phyloP scores from a whole-genome alignment of 495 filamentous ascomycete genomes.

The Aspergillus indologenus region DNA sequence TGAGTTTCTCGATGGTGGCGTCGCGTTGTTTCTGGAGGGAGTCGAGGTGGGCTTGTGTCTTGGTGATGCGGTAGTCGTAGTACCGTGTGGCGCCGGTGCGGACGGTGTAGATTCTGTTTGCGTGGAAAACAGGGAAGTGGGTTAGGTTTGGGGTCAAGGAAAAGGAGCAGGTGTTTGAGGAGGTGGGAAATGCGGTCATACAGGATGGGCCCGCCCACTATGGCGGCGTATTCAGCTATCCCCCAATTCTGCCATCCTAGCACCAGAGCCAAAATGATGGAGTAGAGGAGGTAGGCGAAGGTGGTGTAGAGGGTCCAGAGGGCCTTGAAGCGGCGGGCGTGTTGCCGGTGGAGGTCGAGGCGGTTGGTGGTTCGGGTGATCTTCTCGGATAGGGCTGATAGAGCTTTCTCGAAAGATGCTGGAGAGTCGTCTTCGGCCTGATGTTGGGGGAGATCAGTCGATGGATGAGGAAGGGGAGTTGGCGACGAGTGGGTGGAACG shows the following conservation, averaged over 20 bases:
- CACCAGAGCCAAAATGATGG: constrained; percentile 74
- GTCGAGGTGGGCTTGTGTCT: constrained; percentile 64
- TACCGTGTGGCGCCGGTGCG: constrained; percentile 59
- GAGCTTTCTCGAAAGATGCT: constrained; percentile 86
- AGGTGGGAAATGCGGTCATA: constrained; percentile 46
- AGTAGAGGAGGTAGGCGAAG: constrained; percentile 84
- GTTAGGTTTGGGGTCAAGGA: not conserved
- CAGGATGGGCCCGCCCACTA: constrained; percentile 77
- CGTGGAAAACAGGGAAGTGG: too few relatives aligned
- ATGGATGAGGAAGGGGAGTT: not conserved
- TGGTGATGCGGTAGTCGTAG: constrained; percentile 78
- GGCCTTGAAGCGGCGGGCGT: constrained; percentile 73
- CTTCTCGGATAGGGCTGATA: constrained; percentile 75
- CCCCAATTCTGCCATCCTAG: constrained; percentile 83
- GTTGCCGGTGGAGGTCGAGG: constrained; percentile 68
- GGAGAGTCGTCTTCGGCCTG: constrained; percentile 82
- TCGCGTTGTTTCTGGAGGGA: constrained; percentile 71
- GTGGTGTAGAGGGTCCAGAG: constrained; percentile 86
- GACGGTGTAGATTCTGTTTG: constrained; percentile 66
- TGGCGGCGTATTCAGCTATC: constrained; percentile 66
- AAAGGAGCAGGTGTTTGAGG: too few relatives aligned
- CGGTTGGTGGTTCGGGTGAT: constrained; percentile 68
- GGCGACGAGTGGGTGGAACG: constrained; percentile 9
- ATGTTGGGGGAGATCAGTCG: constrained; percentile 5
- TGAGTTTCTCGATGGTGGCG: constrained; percentile 88